A percentile compares a stretch with the other conserved stretches of the same genome.
Evolutionary conservation across 805 yeast species (phyloP).

Genomic region (Kodamaea hsintzibuensis): DNA sequence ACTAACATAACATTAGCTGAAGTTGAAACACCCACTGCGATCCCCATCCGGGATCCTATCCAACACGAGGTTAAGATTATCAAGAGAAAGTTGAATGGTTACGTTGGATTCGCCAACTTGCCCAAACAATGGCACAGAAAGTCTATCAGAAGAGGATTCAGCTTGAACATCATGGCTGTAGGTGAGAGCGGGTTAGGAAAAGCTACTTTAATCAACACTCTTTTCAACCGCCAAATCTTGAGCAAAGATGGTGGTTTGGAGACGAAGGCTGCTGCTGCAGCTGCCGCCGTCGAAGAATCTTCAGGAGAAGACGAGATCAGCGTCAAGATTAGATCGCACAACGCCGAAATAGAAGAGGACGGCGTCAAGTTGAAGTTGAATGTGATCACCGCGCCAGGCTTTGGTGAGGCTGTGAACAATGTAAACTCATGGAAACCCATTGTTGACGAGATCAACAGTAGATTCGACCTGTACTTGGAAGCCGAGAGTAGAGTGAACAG

Average conservation of each 20-base stretch:
- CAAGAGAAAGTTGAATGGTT: constrained; percentile 82
- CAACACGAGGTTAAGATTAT: constrained; percentile 57
- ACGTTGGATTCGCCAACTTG: constrained; percentile 95
- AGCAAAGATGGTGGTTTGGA: constrained; percentile 19
- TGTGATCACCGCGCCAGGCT: constrained; percentile 89
- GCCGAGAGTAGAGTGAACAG: constrained; percentile 83
- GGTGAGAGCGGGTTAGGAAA: constrained; percentile 94
- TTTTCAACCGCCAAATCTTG: constrained; percentile 56
- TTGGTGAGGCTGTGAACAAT: constrained; percentile 86
- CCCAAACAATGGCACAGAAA: constrained; percentile 99
- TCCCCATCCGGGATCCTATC: constrained; percentile 13
- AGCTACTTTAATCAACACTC: constrained; percentile 85
- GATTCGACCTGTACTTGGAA: constrained; percentile 88
- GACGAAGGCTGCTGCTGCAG: constrained; percentile 13
- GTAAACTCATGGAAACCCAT: constrained; percentile 80
- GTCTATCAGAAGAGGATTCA: constrained; percentile 78
- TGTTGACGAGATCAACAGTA: constrained; percentile 79
- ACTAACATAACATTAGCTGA: constrained; percentile 13
- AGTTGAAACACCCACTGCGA: constrained; percentile 14
- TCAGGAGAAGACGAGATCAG: constrained; percentile 13
- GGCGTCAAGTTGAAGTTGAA: constrained; percentile 85
- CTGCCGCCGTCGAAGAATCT: constrained; percentile 15
- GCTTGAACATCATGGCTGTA: constrained; percentile 83
- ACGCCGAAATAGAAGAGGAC: constrained; percentile 75
- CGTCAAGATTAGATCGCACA: constrained; percentile 63